Conservation (phyloP, 2,329 filamentous ascomycete genomes). For the Waltergamsia citrina region DNA sequence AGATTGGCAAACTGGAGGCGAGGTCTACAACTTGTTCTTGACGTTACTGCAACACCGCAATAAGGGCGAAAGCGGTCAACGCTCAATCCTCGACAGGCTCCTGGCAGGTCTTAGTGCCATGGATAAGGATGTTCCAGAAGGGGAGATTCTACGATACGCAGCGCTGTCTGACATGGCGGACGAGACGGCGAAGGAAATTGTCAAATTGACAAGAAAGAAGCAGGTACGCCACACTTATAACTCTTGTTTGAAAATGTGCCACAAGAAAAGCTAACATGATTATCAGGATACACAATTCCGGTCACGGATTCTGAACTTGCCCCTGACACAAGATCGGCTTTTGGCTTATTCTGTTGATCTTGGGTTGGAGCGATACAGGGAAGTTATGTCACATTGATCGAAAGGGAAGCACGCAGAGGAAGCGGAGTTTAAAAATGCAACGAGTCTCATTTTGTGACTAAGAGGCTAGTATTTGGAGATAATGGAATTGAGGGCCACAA, state of each 20-base stretch:
- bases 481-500: not conserved
- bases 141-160: constrained; percentile 48
- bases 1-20: constrained; percentile 71
- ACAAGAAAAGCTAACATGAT: not conserved
- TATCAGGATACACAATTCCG: constrained; percentile 25
- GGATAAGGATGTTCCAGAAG: constrained; percentile 31
- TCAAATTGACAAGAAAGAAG: constrained; percentile 43
- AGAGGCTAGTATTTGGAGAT: too few relatives aligned
- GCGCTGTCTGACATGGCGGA: constrained; percentile 77
- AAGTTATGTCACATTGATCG: constrained; percentile 45
- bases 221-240: constrained; percentile 28
- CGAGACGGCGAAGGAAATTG: constrained; percentile 57
- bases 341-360: constrained; percentile 62
- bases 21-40: constrained; percentile 62
- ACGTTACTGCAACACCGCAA: constrained; percentile 35
- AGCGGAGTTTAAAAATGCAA: not conserved
- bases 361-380: constrained; percentile 58
- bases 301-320: constrained; percentile 43
- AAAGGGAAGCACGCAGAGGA: too few relatives aligned
- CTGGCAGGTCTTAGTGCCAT: constrained; percentile 46
- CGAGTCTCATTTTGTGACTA: not conserved
- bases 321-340: constrained; percentile 64
- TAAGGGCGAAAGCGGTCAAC: constrained; percentile 27
- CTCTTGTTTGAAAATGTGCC: not conserved
- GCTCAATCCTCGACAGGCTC: constrained; percentile 44